Base-by-base conservation (phyloP, 495 filamentous ascomycete species). In the Penicillium ucsense region DNA sequence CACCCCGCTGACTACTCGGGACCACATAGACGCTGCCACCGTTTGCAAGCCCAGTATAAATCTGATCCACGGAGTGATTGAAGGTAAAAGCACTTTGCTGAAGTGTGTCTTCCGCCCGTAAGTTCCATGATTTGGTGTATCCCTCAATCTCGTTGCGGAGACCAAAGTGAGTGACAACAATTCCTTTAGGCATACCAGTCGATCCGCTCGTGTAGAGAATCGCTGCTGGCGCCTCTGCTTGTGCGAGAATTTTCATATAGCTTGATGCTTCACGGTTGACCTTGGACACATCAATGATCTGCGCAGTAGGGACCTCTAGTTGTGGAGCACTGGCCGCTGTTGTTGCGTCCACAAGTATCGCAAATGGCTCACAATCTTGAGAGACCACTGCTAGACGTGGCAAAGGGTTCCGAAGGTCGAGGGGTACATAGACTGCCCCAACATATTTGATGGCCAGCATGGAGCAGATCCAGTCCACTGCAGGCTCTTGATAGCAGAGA, bases 341-440 rank as follows among this genome's bases (percentile, higher is more conserved):
- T 1, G 36, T 11, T 0, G 33, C 30, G 35, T 55, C 44, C 6
- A 35, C 33, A 2, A 60, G 32, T 7, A 68, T 35, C 9, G 53
- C 56, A 8, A 9, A 34, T 3, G 59, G 54, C 9, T 58, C 12
- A 38, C 51, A 59, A 27, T 55, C 57, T 6, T 51, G 30, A 2
- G 54, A 49, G 6, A 73, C 51, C 5, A 43, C 42, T 4, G 45
- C 43, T 0, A 68, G 63, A 2, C 71, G 59, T 0, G 50, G 31
- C 5, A 59, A 35, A 11, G 66, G 53, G 7, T 59, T 63, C 3
- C 62, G 46, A 1, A 67, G 51, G 41, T 82, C 78, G 3, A 84
- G 49, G 0, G 80, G 80, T 0, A 81, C 58, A 46, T 79, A 82
- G 5, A 70, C 47, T 5, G 53, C 68, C 0, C 77, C 78, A 41